A percentile compares a stretch with the other conserved stretches of the same genome.
Evolutionary conservation across 768 basidiomycete species (phyloP).

Genomic region (Lactarius psammicola): DNA sequence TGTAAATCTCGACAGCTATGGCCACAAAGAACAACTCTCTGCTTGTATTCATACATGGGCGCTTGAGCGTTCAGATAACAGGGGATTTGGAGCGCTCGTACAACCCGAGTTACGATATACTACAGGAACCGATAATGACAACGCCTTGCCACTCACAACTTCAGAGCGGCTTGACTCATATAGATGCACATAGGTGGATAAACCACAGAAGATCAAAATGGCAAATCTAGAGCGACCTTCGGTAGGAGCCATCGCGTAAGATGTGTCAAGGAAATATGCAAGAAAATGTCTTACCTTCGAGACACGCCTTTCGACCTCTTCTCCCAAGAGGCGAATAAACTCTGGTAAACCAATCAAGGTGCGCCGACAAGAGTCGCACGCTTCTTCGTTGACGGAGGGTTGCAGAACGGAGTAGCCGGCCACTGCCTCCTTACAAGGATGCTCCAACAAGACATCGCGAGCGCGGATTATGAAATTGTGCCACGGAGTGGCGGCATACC

Average conservation of each 20-base stretch:
- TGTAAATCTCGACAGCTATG: too few relatives aligned
- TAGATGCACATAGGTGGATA: not conserved
- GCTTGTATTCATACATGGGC: not conserved
- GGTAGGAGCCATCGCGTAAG: not conserved
- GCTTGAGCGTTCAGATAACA: not conserved
- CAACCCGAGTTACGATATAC: not conserved
- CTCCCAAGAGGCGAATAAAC: conserved; percentile 8
- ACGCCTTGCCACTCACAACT: not conserved
- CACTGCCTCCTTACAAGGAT: not conserved
- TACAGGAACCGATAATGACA: not conserved
- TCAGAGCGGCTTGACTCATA: not conserved
- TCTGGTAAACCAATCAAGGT: not conserved
- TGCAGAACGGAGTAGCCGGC: not conserved
- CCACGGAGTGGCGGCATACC: not conserved
- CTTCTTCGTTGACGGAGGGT: not conserved
- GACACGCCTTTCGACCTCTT: conserved; percentile 10
- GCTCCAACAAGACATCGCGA: not conserved
- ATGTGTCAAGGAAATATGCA: not conserved
- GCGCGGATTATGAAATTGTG: not conserved
- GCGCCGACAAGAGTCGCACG: not conserved
- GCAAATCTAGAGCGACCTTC: conserved; percentile 1
- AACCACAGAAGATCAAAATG: conserved; percentile 1
- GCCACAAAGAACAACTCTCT: not conserved
- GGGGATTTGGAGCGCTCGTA: not conserved
- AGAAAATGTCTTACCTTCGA: not conserved